Evolutionary conservation across 352 stramenopile genomes (phyloP).

Genomic region (Stramenopiles sp.): DNA sequence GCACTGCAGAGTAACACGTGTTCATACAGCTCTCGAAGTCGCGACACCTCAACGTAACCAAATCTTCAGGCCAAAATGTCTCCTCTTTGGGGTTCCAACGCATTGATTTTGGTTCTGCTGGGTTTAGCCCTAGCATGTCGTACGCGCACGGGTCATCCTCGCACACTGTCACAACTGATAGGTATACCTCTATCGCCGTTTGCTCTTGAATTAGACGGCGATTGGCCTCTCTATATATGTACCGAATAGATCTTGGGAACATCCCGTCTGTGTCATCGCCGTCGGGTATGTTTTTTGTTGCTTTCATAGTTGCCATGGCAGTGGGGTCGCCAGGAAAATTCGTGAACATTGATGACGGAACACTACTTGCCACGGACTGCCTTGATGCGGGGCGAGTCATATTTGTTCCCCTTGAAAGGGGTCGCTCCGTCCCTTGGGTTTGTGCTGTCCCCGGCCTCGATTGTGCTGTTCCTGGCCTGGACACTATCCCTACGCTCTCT

Average conservation of each 20-base stretch:
- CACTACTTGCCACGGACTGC: background rate
- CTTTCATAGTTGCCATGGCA: background rate
- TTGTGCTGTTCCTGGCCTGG: background rate
- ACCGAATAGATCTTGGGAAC: background rate
- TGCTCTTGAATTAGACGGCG: no score
- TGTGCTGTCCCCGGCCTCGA: background rate
- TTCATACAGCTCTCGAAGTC: background rate
- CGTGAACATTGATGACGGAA: background rate
- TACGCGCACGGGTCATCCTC: no score
- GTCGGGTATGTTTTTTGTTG: background rate
- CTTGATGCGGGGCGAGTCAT: background rate
- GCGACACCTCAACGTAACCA: no score
- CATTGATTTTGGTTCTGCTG: no score
- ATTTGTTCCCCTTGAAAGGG: background rate
- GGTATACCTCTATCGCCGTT: no score
- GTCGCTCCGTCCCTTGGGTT: background rate
- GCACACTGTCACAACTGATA: no score
- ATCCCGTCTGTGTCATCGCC: background rate
- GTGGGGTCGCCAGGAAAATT: background rate
- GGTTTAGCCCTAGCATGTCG: no score
- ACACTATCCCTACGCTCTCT: background rate
- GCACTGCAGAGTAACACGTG: background rate
- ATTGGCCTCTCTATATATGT: background rate
- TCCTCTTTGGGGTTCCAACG: no score
- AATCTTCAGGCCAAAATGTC: no score